Base-by-base conservation (phyloP, 2,329 filamentous ascomycete genomes). In the Alternaria hordeiaustralica region DNA sequence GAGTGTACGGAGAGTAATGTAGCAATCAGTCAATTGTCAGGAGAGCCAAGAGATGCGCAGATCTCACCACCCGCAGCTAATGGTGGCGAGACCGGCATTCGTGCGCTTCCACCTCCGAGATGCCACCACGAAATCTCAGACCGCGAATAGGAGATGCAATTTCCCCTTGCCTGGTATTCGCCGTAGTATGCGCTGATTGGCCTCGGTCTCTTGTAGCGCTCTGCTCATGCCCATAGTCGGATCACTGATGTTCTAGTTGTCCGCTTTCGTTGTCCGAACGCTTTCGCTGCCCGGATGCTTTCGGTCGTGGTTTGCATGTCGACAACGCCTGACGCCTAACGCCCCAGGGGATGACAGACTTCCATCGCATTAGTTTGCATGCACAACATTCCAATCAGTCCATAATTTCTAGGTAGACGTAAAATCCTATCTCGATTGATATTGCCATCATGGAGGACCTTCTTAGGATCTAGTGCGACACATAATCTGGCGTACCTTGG, bases 1-100 rank as follows among this genome's bases (percentile, higher is more conserved):
- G 53, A 33, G 55, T 54, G 53, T 56, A 55, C 50, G 45, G 26
- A 56, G 25, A 33, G 55, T 28, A 64, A 65, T 60, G 61, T 59
- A 59, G 33, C 26, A n/a, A 30, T 51, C n/a, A 33, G 49, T 51
- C 33, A 64, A 67, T 64, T 69, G 64, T 71, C 68, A 71, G 68
- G 68, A 69, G 68, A 71, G 66, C 64, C 64, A 63, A 69, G 64
- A 58, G 50, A 63, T 63, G 41, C 55, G 62, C 54, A 55, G 55
- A 65, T 70, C 68, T 67, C 62, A 69, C 66, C 68, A 67, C 65
- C 55, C 44, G 64, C 61, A 65, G 61, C 63, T 66, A 63, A 65
- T 61, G 60, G 68, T 69, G 68, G 68, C 68, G 68, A 70, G 68
- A 71, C 61, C 59, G 60, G 58, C 68, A 60, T 51, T 54, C 58